Evolutionary conservation across 2,329 filamentous ascomycete species (phyloP).

Genomic region (Magnaporthiopsis poae): DNA sequence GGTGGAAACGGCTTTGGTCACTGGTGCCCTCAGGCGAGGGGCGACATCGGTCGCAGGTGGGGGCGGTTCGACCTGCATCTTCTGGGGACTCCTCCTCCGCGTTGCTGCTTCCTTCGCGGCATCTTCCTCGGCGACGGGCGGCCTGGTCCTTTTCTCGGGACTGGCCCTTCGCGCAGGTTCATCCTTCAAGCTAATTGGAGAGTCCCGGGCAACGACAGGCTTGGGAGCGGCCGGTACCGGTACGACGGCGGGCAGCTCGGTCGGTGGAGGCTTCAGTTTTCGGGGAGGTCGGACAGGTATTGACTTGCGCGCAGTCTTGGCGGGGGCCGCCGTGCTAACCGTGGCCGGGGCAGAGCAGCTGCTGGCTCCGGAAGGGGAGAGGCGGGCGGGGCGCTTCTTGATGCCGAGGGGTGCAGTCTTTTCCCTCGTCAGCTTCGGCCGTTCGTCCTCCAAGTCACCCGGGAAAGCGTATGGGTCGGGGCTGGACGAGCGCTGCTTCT

Average conservation of each 20-base stretch:
- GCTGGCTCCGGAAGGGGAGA: not conserved
- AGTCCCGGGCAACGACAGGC: not conserved
- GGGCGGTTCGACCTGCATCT: not conserved
- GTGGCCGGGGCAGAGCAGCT: no score
- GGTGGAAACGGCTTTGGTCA: not conserved
- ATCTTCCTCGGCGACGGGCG: not conserved
- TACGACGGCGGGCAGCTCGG: not conserved
- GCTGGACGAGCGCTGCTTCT: constrained; percentile 12
- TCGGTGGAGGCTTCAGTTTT: not conserved
- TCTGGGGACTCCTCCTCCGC: not conserved
- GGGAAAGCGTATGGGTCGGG: constrained; percentile 5
- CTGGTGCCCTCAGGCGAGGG: not conserved
- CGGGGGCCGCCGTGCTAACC: not conserved
- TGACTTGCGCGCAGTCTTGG: not conserved
- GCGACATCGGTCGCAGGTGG: not conserved
- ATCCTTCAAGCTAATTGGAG: not conserved
- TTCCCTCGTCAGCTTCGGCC: not conserved
- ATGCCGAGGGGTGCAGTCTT: not conserved
- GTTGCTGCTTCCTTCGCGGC: not conserved
- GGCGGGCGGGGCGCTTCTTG: not conserved
- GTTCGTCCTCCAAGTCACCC: not conserved
- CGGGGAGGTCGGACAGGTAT: constrained; percentile 4
- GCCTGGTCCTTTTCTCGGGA: not conserved
- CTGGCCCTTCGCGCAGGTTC: not conserved
- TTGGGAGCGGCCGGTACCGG: not conserved